phyloP scores from a whole-genome alignment of 345 rosid genomes.

The Chamaenerion angustifolium region DNA sequence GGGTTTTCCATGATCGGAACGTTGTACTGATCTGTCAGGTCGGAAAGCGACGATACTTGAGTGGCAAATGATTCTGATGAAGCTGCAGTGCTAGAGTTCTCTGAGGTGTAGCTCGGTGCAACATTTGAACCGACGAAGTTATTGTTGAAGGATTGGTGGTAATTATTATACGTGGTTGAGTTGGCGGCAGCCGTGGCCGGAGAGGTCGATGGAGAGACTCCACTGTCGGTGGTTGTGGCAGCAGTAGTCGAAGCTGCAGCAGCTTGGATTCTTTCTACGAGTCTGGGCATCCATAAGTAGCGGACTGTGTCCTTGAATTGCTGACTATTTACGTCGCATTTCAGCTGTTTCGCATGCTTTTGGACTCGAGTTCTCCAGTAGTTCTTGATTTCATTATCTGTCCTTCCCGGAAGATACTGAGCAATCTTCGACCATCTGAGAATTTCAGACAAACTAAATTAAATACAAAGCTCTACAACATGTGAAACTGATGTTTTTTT shows the following conservation, averaged over 20 bases:
- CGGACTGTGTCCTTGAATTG: conserved; percentile 79
- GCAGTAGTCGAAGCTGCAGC: conserved; percentile 19
- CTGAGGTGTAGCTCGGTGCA: conserved; percentile 30
- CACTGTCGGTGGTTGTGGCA: conserved; percentile 4
- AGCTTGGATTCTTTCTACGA: conserved; percentile 81
- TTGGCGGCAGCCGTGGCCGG: neutral
- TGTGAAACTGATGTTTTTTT: too few species aligned
- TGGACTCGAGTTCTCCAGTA: conserved; percentile 97
- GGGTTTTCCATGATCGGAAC: conserved; percentile 27
- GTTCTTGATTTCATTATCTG: conserved; percentile 92
- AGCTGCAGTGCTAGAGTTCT: conserved; percentile 57
- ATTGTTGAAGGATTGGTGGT: conserved; percentile 4
- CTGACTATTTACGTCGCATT: conserved; percentile 83
- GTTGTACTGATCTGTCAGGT: conserved; percentile 41
- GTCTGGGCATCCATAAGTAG: conserved; percentile 77
- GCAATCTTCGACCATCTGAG: conserved; percentile 90
- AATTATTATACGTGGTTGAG: too few species aligned
- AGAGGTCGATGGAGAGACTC: neutral
- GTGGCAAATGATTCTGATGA: conserved; percentile 48
- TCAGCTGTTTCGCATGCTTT: conserved; percentile 77
- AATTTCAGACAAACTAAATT: too few species aligned
- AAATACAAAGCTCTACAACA: too few species aligned
- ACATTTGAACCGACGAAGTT: neutral
- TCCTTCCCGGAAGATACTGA: conserved; percentile 80
- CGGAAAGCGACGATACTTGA: conserved; percentile 49